phyloP scores from a whole-genome alignment of 208 protist genomes.

The Lotmaria passim region DNA sequence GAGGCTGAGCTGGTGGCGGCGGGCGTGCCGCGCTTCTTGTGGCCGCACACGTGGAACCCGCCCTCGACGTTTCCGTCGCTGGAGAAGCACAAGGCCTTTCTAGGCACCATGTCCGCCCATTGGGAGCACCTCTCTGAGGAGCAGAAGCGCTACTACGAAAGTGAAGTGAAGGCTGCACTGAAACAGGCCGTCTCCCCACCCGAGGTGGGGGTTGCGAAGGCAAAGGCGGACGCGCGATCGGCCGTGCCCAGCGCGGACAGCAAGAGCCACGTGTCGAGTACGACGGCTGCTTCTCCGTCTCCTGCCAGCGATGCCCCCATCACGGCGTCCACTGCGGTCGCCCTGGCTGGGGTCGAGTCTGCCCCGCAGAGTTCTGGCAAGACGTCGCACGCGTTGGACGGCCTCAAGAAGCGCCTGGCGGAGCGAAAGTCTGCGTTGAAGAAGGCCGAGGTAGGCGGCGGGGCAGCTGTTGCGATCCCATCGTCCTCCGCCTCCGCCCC shows the following conservation, averaged over 20 bases:
- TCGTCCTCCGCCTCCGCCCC: neutral
- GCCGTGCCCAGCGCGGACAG: neutral
- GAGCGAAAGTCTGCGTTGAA: constrained; percentile 50
- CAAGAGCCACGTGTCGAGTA: neutral
- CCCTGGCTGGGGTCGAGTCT: neutral
- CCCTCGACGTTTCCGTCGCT: constrained; percentile 49
- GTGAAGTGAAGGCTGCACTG: constrained; percentile 60
- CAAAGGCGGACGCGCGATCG: neutral
- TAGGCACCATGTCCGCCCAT: constrained; percentile 61
- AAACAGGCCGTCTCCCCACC: constrained; percentile 2
- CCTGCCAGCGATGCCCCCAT: neutral
- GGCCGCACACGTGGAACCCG: constrained; percentile 51
- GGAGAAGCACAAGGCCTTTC: constrained; percentile 57
- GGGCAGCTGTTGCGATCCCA: neutral
- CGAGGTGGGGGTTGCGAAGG: neutral
- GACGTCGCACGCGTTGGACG: constrained; percentile 39
- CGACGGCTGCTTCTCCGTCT: neutral
- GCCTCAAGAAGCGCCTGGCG: constrained; percentile 52
- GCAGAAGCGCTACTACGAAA: constrained; percentile 86
- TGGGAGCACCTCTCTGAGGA: constrained; percentile 69
- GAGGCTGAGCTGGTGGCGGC: constrained; percentile 14
- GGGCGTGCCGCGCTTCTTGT: constrained; percentile 40
- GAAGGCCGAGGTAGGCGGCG: constrained; percentile 13
- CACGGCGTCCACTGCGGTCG: neutral
- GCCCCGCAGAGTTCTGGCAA: constrained; percentile 1